Evolutionary conservation across 352 stramenopile species (phyloP).

Genomic region (Detonula confervacea): DNA sequence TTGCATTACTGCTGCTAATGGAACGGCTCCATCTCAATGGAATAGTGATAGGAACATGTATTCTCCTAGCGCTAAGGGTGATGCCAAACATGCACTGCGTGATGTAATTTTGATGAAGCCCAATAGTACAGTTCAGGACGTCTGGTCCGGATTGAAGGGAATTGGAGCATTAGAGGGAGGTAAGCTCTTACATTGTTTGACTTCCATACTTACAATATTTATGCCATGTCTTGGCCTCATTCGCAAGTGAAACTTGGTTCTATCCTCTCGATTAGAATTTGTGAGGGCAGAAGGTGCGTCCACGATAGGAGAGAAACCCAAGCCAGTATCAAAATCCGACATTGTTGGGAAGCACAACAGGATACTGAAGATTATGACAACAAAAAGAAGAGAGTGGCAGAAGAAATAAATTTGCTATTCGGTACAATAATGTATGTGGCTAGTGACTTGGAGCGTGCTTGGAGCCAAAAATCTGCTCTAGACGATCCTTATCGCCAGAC

Average conservation of each 20-base stretch:
- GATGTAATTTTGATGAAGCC: constrained; percentile 83
- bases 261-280: no score
- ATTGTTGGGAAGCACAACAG: constrained; percentile 63
- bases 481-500: no score
- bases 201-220: no score
- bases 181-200: no score
- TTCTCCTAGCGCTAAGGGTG: constrained; percentile 26
- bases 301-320: constrained; percentile 68
- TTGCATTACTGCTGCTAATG: constrained; percentile 63
- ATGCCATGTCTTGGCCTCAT: no score
- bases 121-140: constrained; percentile 81
- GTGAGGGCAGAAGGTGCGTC: constrained; percentile 73
- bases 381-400: constrained; percentile 75
- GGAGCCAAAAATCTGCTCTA: no score
- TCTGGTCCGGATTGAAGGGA: constrained; percentile 73
- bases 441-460: no score
- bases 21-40: constrained; percentile 67
- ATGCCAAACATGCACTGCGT: constrained; percentile 50
- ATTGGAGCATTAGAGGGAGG: constrained; percentile 73
- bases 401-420: constrained; percentile 38
- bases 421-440: no score
- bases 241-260: no score
- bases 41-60: constrained; percentile 57
- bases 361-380: constrained; percentile 86
- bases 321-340: constrained; percentile 71